Conservation (phyloP, 192 early-diverging fungal species). For the Allomyces arbusculus region DNA sequence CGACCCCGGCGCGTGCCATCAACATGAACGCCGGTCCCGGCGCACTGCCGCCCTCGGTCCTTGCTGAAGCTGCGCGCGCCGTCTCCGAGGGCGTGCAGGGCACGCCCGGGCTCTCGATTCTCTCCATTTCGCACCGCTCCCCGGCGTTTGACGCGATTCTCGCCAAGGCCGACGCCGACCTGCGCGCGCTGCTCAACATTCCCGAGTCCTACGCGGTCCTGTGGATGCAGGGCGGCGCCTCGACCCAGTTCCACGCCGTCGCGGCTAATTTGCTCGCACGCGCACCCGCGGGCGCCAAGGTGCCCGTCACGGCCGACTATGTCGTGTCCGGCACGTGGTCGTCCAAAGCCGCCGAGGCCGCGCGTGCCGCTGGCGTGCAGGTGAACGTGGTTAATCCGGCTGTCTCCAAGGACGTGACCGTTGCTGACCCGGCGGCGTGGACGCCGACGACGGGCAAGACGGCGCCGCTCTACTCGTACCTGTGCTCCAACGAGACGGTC, state of each 20-base stretch:
- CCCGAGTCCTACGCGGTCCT: slow-evolving; percentile 63
- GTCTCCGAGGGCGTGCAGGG: slow-evolving; percentile 53
- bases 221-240: slow-evolving; percentile 91
- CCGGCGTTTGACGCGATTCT: slow-evolving; percentile 58
- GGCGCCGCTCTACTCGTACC: slow-evolving; percentile 68
- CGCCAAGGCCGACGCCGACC: slow-evolving; percentile 45
- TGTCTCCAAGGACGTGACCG: slow-evolving; percentile 37
- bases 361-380: slow-evolving; percentile 52
- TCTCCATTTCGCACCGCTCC: slow-evolving; percentile 92
- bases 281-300: slow-evolving; percentile 8
- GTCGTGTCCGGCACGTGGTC: slow-evolving; percentile 84
- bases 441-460: slow-evolving; percentile 26
- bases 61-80: slow-evolving; percentile 63
- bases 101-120: slow-evolving; percentile 61
- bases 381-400: slow-evolving; percentile 46
- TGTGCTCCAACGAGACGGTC: slow-evolving; percentile 96
- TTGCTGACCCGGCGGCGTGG: slow-evolving; percentile 20
- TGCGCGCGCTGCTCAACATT: slow-evolving; percentile 50
- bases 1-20: not conserved
- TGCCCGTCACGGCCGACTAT: slow-evolving; percentile 57
- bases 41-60: slow-evolving; percentile 40
- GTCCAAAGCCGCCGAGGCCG: slow-evolving; percentile 65
- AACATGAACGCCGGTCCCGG: not conserved
- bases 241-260: slow-evolving; percentile 73
- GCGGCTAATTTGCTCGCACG: slow-evolving; percentile 74